Base-by-base conservation (phyloP, 163 green algal species). In the Trebouxiophyceae sp. region DNA sequence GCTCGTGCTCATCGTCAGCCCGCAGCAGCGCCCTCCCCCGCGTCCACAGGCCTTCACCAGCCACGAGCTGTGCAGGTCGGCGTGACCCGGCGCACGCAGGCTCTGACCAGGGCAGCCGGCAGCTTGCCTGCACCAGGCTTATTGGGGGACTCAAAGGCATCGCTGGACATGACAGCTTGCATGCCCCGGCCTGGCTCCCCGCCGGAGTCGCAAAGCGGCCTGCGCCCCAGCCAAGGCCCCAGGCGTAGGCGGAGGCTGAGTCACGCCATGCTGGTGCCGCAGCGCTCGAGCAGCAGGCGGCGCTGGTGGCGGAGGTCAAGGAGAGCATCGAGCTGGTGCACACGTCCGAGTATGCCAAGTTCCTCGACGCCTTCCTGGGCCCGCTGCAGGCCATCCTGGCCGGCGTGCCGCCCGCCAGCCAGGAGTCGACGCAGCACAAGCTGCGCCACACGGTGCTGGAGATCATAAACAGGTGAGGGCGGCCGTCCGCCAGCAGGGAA, bases 261-360 rank as follows among this genome's bases (percentile, higher is more conserved):
- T 26, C 28, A 19, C 1, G 12, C 23, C 50, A n/a, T n/a, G n/a
- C n/a, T n/a, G n/a, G n/a, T n/a, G 27, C 55, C 20, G 60, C 71
- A 82, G 71, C 39, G 3, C 34, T 68, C 26, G 68, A 77, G 39
- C 22, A 77, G 24, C 72, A 67, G 54, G 33, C 79, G 54, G 83
- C 79, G 65, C 56, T 82, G 5, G 57, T 72, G 29, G 61, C 57
- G n/a, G 74, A 85, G 45, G 61, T 95, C 28, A 77, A 82, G 22
- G 87, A 93, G 46, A 77, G 62, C 45, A 83, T 95, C 5, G 89
- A 96, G 61, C 65, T 92, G 6, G 72, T 82, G 45, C 79, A 89
- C 65, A 91, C 77, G 2, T 54, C 72, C 4, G 78, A 91, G 46
- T 93, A 92, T 66, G 29, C 55, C 1, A 63, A 70, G 2, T 91